Evolutionary conservation across 1,284 basidiomycete genomes (phyloP), one percentile per base, ranked within the genome.

Genomic region (Fomitopsis betulina): DNA sequence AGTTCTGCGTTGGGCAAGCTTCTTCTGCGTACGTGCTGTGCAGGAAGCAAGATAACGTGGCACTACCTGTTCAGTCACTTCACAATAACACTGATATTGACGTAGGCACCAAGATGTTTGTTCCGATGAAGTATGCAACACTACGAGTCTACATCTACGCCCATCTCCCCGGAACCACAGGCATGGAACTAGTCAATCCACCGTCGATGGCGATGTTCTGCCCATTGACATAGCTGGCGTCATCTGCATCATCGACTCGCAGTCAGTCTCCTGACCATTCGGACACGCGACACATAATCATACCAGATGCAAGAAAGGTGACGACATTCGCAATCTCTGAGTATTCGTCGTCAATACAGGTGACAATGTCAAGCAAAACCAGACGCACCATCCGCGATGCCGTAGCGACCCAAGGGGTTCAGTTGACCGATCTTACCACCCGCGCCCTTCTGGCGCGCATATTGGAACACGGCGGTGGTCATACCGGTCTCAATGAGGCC

Each of bases 401-500:
- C 94, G 65, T 88, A 93, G 56, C 94, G 79, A 21, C 89, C 86
- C 57, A 93, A 72, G 1, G 95, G 89, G 69, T 96, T 96, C 54
- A 96, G 74, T 70, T 94, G 91, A 1, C 94, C 95, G 56, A 97
- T 83, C 75, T 89, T 94, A 53, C 75, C 76, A 19, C 76, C 81
- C 17, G 78, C 89, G 9, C 95, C 95, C 35, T 86, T 81, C 60
- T 82, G 72, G 38, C 89, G 84, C 32, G 95, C 94, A 57, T 82
- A 81, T 30, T 91, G 85, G 65, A 97, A 97, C 19, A 86, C 80
- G 6, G 68, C 67, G 55, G 74, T 73, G 0, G 94, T 94, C 92
- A 96, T 94, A 37, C 87, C 89, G 1, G 93, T 96, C 74, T 96
- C 91, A 65, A 97, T 94, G 53, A 97, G 74, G 19, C 95, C 95